These are phyloP conservation scores for Calonectria fujianensis DNA, from an alignment of 2,329 filamentous ascomycete genomes.

Conservation along the genomic window DNA sequence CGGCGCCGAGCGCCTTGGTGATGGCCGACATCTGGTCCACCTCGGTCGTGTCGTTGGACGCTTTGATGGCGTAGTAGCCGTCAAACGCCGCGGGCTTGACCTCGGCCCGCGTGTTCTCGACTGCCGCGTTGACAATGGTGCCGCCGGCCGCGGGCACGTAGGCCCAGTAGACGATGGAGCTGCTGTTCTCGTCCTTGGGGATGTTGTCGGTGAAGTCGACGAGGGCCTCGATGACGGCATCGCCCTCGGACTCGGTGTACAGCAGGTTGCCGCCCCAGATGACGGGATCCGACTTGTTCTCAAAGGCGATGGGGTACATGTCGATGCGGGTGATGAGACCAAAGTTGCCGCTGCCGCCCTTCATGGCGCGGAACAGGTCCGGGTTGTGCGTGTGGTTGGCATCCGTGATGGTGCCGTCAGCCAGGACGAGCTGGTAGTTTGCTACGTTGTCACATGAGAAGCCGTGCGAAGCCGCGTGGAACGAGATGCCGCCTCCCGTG, in stretches of 20 bases:
- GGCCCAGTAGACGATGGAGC: constrained; percentile 58
- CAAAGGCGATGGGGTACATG: constrained; percentile 57
- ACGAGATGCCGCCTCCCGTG: constrained; percentile 62
- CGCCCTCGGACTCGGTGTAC: constrained; percentile 49
- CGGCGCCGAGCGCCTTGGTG: constrained; percentile 56
- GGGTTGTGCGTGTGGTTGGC: constrained; percentile 62
- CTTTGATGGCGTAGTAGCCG: constrained; percentile 51
- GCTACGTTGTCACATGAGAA: constrained; percentile 64
- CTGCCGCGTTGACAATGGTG: constrained; percentile 57
- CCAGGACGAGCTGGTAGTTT: constrained; percentile 67
- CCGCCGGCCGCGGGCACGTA: constrained; percentile 57
- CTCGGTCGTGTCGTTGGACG: constrained; percentile 54
- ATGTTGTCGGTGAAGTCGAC: constrained; percentile 58
- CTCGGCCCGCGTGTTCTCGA: constrained; percentile 57
- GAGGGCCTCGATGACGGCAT: constrained; percentile 56
- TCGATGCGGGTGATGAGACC: constrained; percentile 62
- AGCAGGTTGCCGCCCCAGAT: constrained; percentile 59
- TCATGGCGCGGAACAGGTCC: constrained; percentile 68
- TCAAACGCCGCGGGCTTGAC: constrained; percentile 58
- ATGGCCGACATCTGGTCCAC: constrained; percentile 56
- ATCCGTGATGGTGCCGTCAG: constrained; percentile 64
- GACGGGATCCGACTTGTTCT: constrained; percentile 50
- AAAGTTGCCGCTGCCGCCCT: constrained; percentile 69
- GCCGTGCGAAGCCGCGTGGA: constrained; percentile 57
- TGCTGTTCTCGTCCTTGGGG: constrained; percentile 58